phyloP scores from a whole-genome alignment of 2,329 filamentous ascomycete species.

The Colletotrichum eremochloae region DNA sequence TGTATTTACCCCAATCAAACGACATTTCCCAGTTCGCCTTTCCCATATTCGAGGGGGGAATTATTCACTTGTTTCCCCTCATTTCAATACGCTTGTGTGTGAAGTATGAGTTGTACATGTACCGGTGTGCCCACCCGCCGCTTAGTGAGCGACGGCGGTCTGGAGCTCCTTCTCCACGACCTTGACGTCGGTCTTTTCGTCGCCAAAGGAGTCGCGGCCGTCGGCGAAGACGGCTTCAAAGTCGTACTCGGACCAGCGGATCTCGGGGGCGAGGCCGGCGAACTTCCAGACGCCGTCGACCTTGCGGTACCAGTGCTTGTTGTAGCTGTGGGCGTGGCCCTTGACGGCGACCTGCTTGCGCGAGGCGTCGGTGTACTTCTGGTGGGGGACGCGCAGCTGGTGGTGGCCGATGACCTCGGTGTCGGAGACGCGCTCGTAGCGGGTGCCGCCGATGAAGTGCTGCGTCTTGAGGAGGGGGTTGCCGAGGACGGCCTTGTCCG shows the following conservation, averaged over 20 bases:
- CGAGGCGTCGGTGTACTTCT: constrained; percentile 68
- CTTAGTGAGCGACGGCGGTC: constrained; percentile 25
- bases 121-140: too few relatives aligned
- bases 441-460: constrained; percentile 72
- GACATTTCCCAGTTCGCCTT: constrained; percentile 10
- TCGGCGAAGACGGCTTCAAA: constrained; percentile 66
- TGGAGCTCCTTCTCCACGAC: constrained; percentile 38
- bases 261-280: constrained; percentile 67
- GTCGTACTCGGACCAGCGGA: constrained; percentile 70
- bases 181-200: constrained; percentile 26
- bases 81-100: not conserved
- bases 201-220: constrained; percentile 40
- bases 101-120: too few relatives aligned
- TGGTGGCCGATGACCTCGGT: constrained; percentile 72
- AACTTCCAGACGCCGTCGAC: constrained; percentile 73
- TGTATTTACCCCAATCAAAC: not conserved
- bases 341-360: constrained; percentile 65
- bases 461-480: constrained; percentile 74
- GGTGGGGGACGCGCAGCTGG: constrained; percentile 73
- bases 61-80: not conserved
- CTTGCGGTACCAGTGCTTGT: constrained; percentile 70
- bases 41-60: not conserved
- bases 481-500: constrained; percentile 68
- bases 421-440: constrained; percentile 70
- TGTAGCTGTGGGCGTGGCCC: constrained; percentile 71